Percentiles rank a stretch among this genome's conserved stretches.
Conservation (phyloP, 2,329 filamentous ascomycete species). For the Magnaporthiopsis rhizophila region DNA sequence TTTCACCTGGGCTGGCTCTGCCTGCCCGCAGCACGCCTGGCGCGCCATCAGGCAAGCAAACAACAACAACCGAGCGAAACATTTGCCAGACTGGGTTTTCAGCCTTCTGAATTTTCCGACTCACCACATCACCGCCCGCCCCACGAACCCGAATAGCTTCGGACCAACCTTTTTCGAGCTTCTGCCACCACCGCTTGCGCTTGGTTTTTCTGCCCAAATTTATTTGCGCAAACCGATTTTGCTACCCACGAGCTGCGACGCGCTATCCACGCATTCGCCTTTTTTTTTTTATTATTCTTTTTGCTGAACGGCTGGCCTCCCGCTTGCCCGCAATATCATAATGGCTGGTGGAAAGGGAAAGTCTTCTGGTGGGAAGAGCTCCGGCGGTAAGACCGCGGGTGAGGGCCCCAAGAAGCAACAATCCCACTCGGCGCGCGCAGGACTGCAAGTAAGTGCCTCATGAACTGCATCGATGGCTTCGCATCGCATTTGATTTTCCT, state of each 20-base stretch:
- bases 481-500: constrained; percentile 15
- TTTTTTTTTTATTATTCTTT: background rate
- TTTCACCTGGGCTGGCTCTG: background rate
- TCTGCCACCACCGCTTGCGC: constrained; percentile 4
- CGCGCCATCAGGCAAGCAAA: background rate
- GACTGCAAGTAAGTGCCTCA: constrained; percentile 71
- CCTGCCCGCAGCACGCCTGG: background rate
- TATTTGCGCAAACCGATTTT: background rate
- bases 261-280: background rate
- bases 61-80: constrained; percentile 5
- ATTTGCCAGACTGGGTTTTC: constrained; percentile 5
- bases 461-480: constrained; percentile 6
- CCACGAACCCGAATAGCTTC: constrained; percentile 5
- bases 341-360: constrained; percentile 91
- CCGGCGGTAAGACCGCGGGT: constrained; percentile 65
- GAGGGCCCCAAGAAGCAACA: constrained; percentile 77
- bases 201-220: constrained; percentile 7
- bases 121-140: constrained; percentile 17
- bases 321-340: constrained; percentile 21
- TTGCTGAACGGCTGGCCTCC: constrained; percentile 10
- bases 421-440: constrained; percentile 92
- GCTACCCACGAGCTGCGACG: background rate
- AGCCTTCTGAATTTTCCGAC: constrained; percentile 22
- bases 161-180: background rate
- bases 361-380: constrained; percentile 79